phyloP scores from a whole-genome alignment of 108 stramenopile genomes.

The Pseudonitzschia delicatissima region DNA sequence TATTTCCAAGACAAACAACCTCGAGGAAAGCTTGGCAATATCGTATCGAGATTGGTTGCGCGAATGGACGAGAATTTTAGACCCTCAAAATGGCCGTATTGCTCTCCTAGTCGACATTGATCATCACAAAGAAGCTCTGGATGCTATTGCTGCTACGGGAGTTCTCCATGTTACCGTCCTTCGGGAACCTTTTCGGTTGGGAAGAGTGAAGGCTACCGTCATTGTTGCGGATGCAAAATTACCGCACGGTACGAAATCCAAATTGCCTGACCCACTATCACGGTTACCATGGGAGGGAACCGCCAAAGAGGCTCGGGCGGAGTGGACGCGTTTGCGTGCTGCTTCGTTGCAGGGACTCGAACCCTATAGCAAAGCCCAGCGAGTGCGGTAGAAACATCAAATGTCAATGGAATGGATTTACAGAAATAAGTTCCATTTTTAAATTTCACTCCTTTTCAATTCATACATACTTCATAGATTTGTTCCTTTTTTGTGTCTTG shows the following conservation, averaged over 20 bases:
- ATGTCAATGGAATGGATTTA: too few relatives aligned
- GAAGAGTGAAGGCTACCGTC: neutral
- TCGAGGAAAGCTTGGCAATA: neutral
- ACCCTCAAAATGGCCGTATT: neutral
- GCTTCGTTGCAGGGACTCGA: neutral
- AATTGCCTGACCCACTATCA: neutral
- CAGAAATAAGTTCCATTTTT: too few relatives aligned
- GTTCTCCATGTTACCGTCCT: neutral
- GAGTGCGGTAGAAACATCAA: too few relatives aligned
- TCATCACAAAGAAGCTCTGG: neutral
- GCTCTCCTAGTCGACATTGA: neutral
- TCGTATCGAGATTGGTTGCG: neutral
- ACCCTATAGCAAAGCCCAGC: neutral
- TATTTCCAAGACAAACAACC: neutral
- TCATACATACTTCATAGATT: too few relatives aligned
- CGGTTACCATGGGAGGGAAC: neutral
- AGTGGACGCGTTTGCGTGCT: neutral
- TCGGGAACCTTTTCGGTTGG: conserved; percentile 5
- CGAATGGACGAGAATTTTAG: neutral
- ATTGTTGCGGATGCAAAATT: neutral
- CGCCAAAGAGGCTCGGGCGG: neutral
- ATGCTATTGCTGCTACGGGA: neutral
- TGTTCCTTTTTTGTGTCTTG: too few relatives aligned
- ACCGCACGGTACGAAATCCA: too few relatives aligned
- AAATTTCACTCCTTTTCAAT: too few relatives aligned